phyloP scores from a whole-genome alignment of 768 basidiomycete species.

The Boletus subparvulus region DNA sequence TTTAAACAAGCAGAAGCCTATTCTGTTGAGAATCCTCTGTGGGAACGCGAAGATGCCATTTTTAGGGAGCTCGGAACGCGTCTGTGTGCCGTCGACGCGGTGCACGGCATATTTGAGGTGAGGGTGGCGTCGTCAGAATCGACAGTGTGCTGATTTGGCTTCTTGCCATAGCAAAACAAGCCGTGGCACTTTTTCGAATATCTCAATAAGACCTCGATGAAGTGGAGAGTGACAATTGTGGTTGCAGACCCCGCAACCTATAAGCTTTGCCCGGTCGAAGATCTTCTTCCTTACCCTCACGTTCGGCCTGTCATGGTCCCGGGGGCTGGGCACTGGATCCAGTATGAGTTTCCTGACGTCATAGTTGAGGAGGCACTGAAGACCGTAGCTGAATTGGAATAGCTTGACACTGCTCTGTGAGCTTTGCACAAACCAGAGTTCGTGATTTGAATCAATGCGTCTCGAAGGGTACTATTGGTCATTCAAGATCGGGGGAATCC shows the following conservation, averaged over 20 bases:
- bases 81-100: constrained; percentile 7
- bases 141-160: not conserved
- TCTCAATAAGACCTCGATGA: not conserved
- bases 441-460: not conserved
- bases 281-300: constrained; percentile 15
- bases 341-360: constrained; percentile 21
- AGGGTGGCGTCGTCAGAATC: not conserved
- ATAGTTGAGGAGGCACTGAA: constrained; percentile 21
- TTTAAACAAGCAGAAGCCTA: not conserved
- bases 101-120: not conserved
- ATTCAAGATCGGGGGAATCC: too few species aligned
- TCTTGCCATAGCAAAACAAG: constrained; percentile 6
- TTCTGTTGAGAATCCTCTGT: constrained; percentile 12
- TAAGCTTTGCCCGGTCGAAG: not conserved
- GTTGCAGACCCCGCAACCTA: constrained; percentile 18
- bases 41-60: constrained; percentile 7
- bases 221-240: constrained; percentile 18
- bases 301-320: constrained; percentile 13
- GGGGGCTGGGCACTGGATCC: constrained; percentile 25
- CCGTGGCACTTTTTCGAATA: constrained; percentile 20
- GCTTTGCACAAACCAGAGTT: not conserved
- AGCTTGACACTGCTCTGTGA: not conserved
- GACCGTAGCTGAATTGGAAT: constrained; percentile 10
- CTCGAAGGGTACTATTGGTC: not conserved
- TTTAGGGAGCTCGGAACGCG: constrained; percentile 12